Evolutionary conservation across 305 asterid genomes (phyloP).

Genomic region (Ilex paraguariensis): DNA sequence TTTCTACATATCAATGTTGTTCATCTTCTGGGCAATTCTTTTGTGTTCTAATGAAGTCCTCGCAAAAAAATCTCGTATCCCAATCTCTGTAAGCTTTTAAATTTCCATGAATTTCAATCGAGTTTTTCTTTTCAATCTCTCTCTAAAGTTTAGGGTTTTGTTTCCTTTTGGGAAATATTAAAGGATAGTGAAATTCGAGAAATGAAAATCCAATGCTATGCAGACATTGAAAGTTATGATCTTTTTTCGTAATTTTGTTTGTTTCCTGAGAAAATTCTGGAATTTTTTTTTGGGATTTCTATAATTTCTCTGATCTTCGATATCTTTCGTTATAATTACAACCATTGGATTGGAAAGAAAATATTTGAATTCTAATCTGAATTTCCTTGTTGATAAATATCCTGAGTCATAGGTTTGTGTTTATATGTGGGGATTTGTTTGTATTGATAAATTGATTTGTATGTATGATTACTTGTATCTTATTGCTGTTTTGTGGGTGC

Average conservation of each 20-base stretch:
- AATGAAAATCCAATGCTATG: constrained; percentile 73
- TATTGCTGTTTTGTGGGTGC: constrained; percentile 12
- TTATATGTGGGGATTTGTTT: background rate
- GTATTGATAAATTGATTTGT: no score
- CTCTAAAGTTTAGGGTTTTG: background rate
- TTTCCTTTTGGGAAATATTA: background rate
- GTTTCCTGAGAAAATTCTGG: background rate
- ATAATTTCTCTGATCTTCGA: background rate
- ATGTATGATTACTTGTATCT: background rate
- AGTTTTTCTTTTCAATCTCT: background rate
- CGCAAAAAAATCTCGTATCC: constrained; percentile 58
- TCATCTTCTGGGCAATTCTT: constrained; percentile 17
- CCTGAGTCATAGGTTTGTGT: background rate
- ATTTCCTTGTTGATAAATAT: background rate
- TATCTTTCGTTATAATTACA: background rate
- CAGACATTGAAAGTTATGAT: constrained; percentile 70
- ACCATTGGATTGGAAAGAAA: no score
- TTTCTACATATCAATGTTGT: no score
- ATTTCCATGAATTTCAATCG: constrained; percentile 1
- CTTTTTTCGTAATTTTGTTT: background rate
- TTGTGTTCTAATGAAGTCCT: constrained; percentile 30
- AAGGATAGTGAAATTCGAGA: constrained; percentile 65
- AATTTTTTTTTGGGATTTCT: background rate
- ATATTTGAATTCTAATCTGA: background rate
- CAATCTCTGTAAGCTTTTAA: constrained; percentile 51